These are phyloP conservation scores for Xerocomus amazonicus DNA, from an alignment of 1,284 basidiomycete genomes.

Conservation along the genomic window DNA sequence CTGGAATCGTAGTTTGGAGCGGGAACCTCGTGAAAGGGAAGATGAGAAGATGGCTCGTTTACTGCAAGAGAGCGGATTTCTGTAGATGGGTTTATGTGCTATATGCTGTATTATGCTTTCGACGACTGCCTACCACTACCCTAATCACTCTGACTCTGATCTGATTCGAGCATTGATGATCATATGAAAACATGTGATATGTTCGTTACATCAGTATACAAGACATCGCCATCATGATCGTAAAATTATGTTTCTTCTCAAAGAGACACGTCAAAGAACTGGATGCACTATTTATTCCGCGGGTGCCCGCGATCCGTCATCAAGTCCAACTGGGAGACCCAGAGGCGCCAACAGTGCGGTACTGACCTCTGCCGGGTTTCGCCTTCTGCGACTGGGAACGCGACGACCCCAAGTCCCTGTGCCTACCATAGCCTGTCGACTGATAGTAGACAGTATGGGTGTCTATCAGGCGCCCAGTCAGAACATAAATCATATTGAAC, in stretches of 20 bases:
- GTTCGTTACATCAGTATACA: no score
- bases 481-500: background rate
- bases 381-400: conserved; percentile 10
- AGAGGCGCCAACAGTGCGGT: background rate
- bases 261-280: no score
- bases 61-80: conserved; percentile 85
- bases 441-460: conserved; percentile 19
- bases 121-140: conserved; percentile 12
- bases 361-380: conserved; percentile 4
- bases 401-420: conserved; percentile 13
- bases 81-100: conserved; percentile 38
- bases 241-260: no score
- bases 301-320: background rate
- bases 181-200: background rate
- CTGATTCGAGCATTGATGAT: background rate
- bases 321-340: background rate
- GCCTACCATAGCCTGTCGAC: conserved; percentile 21
- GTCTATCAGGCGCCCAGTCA: conserved; percentile 3
- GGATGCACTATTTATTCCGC: no score
- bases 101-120: conserved; percentile 24
- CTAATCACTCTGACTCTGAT: conserved; percentile 1
- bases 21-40: conserved; percentile 91
- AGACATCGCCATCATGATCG: no score
- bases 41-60: conserved; percentile 90
- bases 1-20: conserved; percentile 81